These are phyloP conservation scores for Cordyceps fumosorosea DNA, from an alignment of 2,329 filamentous ascomycete species.

Conservation along the genomic window DNA sequence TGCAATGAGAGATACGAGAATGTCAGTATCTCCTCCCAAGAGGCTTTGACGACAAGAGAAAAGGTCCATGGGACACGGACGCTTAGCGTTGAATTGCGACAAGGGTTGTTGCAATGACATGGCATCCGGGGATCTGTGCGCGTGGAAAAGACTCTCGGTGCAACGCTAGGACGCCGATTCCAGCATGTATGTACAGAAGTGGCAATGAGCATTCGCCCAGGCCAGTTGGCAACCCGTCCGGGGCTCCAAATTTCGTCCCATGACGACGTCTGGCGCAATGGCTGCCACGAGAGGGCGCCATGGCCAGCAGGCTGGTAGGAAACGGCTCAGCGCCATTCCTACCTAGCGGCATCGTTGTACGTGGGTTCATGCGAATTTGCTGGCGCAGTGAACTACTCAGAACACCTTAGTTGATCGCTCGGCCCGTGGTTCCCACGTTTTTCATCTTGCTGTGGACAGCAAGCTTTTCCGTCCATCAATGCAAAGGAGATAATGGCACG, in stretches of 20 bases:
- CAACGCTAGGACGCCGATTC: neutral
- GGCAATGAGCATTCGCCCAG: neutral
- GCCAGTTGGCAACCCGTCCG: neutral
- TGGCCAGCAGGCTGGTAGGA: neutral
- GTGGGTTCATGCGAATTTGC: neutral
- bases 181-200: neutral
- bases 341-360: neutral
- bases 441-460: neutral
- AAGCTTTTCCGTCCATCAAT: neutral
- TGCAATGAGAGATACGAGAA: neutral
- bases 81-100: constrained; percentile 4
- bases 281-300: neutral
- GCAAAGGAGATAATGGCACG: neutral
- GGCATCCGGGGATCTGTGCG: constrained; percentile 10
- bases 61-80: constrained; percentile 5
- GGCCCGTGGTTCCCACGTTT: constrained; percentile 4
- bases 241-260: constrained; percentile 3
- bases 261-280: neutral
- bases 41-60: neutral
- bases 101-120: neutral
- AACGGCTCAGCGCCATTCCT: neutral
- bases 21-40: neutral
- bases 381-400: neutral
- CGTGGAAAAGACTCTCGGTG: neutral
- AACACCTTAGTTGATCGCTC: neutral